A percentile compares a stretch with the other conserved stretches of the same genome.
These are phyloP conservation scores for Globisporangium lucens DNA, from an alignment of 352 stramenopile genomes.

Conservation along the genomic window DNA sequence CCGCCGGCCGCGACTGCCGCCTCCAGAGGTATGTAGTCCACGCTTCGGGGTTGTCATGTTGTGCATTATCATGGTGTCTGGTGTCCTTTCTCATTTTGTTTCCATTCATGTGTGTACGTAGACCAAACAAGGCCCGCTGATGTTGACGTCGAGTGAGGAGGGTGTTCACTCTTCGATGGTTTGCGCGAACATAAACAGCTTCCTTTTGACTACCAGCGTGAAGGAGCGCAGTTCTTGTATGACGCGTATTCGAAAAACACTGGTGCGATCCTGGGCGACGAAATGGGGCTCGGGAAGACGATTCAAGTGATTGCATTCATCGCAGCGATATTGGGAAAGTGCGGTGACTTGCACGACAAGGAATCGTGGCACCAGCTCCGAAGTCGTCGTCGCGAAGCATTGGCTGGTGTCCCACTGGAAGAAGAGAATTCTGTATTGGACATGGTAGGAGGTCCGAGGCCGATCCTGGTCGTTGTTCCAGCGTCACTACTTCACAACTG, in stretches of 20 bases:
- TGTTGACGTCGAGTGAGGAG: slow-evolving; percentile 22
- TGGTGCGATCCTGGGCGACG: slow-evolving; percentile 95
- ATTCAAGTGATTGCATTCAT: slow-evolving; percentile 93
- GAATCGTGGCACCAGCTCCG: slow-evolving; percentile 93
- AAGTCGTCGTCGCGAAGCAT: slow-evolving; percentile 86
- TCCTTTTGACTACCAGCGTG: slow-evolving; percentile 72
- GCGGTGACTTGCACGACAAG: slow-evolving; percentile 93
- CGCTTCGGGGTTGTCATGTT: not conserved
- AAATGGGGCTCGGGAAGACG: slow-evolving; percentile 96
- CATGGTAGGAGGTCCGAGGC: slow-evolving; percentile 38
- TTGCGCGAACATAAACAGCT: slow-evolving; percentile 69
- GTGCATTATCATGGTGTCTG: not conserved
- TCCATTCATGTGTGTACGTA: slow-evolving; percentile 9
- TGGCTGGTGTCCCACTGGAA: not conserved
- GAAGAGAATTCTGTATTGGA: slow-evolving; percentile 4
- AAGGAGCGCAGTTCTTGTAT: slow-evolving; percentile 66
- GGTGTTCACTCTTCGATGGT: slow-evolving; percentile 27
- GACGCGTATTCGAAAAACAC: slow-evolving; percentile 44
- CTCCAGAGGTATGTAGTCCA: slow-evolving; percentile 28
- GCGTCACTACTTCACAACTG: slow-evolving; percentile 98
- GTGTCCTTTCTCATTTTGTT: not conserved
- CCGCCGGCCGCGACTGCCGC: slow-evolving; percentile 52
- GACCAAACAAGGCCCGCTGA: slow-evolving; percentile 36
- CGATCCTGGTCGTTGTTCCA: slow-evolving; percentile 97
- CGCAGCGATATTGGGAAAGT: slow-evolving; percentile 89